These are phyloP conservation scores for Pezicula neosporulosa DNA, from an alignment of 2,329 filamentous ascomycete species.

Conservation along the genomic window DNA sequence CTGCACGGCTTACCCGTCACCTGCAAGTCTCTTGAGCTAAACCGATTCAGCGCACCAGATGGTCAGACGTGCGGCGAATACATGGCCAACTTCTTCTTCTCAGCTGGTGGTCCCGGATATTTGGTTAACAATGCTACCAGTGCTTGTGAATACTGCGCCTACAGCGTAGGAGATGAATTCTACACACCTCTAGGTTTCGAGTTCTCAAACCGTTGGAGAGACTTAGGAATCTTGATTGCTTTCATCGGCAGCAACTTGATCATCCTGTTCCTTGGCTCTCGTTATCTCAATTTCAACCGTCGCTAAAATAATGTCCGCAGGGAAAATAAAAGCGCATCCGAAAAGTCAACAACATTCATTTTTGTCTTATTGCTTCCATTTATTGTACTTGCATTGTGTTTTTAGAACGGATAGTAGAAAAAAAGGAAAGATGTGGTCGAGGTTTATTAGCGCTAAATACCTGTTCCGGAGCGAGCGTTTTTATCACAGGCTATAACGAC, in stretches of 20 bases:
- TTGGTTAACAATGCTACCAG: conserved; percentile 62
- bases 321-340: too few species aligned
- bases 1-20: conserved; percentile 62
- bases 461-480: too few species aligned
- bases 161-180: conserved; percentile 76
- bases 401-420: too few species aligned
- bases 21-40: conserved; percentile 61
- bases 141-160: conserved; percentile 79
- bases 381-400: too few species aligned
- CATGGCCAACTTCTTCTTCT: conserved; percentile 73
- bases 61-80: conserved; percentile 72
- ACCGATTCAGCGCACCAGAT: conserved; percentile 62
- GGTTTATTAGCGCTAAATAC: too few species aligned
- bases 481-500: too few species aligned
- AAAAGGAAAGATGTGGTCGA: too few species aligned
- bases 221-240: conserved; percentile 73
- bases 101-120: conserved; percentile 66
- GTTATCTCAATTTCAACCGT: conserved; percentile 35
- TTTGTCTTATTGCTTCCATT: too few species aligned
- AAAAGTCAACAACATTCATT: too few species aligned
- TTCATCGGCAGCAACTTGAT: conserved; percentile 78
- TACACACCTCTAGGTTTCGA: conserved; percentile 63
- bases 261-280: conserved; percentile 47
- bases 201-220: conserved; percentile 73
- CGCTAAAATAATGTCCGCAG: conserved; percentile 17